Base-by-base conservation (phyloP, 345 rosid species). In the Cardamine occulta region DNA sequence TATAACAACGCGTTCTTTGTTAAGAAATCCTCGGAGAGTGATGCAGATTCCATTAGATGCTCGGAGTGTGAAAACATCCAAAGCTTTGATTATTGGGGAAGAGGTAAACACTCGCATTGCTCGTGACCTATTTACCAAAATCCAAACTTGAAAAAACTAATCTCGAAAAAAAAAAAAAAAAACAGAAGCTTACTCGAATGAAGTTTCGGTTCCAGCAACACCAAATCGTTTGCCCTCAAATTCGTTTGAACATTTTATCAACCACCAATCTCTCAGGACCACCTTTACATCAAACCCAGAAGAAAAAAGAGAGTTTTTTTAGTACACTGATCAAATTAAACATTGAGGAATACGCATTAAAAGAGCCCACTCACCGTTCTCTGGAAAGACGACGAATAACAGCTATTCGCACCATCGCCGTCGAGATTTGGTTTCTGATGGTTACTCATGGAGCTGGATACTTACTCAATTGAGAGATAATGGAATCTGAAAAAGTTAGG, bases 261-360 rank as follows among this genome's bases (percentile, higher is more conserved):
- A 49, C 98, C 98, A 93, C 98, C 98, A 93, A 63, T 88, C 87
- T 24, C 68, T 76, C 73, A 93, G 69, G 9, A 82, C 34, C 31
- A 90, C 95, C 98, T 91, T 56, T 51, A 17, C 6, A 19, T 14
- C 14, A 6, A 31, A 68, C 52, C 44, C 57, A 60, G 57, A 37
- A 40, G 18, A 13, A 56, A 42, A 58, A n/a, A 0, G 2, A 15
- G 40, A 28, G 7, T 1, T 15, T 45, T 26, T 11, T 15, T 32
- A 58, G 31, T 3, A 54, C 2, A 28, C 23, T 49, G 14, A 31
- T 15, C 0, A n/a, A 68, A 35, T 35, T 57, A 53, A 23, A 35
- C 21, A n/a, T 4, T 13, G 58, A 29, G 42, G 6, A 47, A 19
- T 40, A 2, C 15, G 10, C 2, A 21, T 6, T 42, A 28, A 7